Percentiles rank a stretch among this genome's conserved stretches.
Evolutionary conservation across 2,329 filamentous ascomycete species (phyloP).

Genomic region (Zymoseptoria pseudotritici): DNA sequence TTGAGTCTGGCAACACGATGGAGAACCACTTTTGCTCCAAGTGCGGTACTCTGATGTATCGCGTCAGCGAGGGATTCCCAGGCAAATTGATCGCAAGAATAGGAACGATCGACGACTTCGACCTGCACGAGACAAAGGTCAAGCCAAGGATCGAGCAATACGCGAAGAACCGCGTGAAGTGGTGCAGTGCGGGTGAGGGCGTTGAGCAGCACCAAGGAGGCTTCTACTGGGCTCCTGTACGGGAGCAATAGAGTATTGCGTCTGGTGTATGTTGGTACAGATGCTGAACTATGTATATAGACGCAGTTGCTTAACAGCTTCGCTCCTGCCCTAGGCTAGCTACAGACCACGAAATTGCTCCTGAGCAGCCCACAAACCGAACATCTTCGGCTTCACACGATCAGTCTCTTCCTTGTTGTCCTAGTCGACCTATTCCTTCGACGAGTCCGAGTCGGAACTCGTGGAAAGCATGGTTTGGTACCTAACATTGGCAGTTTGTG

Average conservation of each 20-base stretch:
- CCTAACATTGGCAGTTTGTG: too few species aligned
- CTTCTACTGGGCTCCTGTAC: background rate
- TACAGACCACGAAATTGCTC: background rate
- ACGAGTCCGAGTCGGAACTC: too few species aligned
- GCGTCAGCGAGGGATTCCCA: slow-evolving; percentile 39
- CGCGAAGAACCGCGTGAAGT: slow-evolving; percentile 40
- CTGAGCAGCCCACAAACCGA: background rate
- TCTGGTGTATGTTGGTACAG: background rate
- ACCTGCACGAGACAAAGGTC: slow-evolving; percentile 48
- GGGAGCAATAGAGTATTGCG: background rate
- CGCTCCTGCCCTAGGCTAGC: background rate
- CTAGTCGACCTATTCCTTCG: too few species aligned
- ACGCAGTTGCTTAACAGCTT: background rate
- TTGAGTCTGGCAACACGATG: slow-evolving; percentile 45
- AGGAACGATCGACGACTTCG: slow-evolving; percentile 56
- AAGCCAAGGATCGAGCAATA: slow-evolving; percentile 48
- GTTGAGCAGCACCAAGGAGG: background rate
- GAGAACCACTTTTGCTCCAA: slow-evolving; percentile 54
- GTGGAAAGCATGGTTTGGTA: too few species aligned
- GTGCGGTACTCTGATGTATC: slow-evolving; percentile 57
- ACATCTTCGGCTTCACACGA: too few species aligned
- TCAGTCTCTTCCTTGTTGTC: too few species aligned
- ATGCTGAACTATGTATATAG: background rate
- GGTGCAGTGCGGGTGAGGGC: slow-evolving; percentile 1
- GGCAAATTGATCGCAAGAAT: slow-evolving; percentile 45